A percentile compares a stretch with the other conserved stretches of the same genome.
Conservation (phyloP, 2,329 filamentous ascomycete genomes). For the Emmonsiellopsis sp. region DNA sequence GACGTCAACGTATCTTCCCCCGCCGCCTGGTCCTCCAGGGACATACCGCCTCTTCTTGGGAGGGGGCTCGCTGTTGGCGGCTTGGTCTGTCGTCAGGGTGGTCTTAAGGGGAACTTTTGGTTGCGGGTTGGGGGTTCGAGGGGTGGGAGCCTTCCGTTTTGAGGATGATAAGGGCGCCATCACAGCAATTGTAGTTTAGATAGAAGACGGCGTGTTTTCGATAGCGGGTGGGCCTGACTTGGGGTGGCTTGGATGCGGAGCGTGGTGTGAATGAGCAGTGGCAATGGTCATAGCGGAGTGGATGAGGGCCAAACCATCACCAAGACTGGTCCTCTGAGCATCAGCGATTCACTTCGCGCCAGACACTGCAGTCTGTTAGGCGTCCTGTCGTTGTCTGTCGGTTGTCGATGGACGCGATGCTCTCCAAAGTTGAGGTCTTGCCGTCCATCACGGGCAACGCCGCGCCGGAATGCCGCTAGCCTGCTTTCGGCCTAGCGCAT, state of each 20-base stretch:
- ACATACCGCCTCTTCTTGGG: conserved; percentile 68
- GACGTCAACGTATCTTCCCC: conserved; percentile 71
- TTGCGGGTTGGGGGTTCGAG: conserved; percentile 14
- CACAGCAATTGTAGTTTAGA: not conserved
- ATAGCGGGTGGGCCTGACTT: not conserved
- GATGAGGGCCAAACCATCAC: not conserved
- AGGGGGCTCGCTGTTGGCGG: conserved; percentile 46
- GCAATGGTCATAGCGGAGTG: not conserved
- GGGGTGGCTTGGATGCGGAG: not conserved
- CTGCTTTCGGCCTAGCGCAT: not conserved
- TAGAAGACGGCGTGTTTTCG: not conserved
- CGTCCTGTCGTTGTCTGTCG: not conserved
- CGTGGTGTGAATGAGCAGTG: not conserved
- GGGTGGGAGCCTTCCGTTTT: conserved; percentile 16
- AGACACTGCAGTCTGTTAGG: not conserved
- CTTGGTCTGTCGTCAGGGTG: conserved; percentile 19
- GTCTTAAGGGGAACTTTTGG: conserved; percentile 24
- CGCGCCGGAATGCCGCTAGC: not conserved
- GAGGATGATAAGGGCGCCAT: conserved; percentile 25
- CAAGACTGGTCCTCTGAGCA: not conserved
- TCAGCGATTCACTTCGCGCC: not conserved
- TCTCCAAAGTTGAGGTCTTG: too few species aligned
- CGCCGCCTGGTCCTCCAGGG: conserved; percentile 76
- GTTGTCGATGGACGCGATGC: not conserved
- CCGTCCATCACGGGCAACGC: too few species aligned